Percentiles rank a stretch among this genome's conserved stretches.
Conservation (phyloP, 2,329 filamentous ascomycete species). For the Aspergillus sp. region DNA sequence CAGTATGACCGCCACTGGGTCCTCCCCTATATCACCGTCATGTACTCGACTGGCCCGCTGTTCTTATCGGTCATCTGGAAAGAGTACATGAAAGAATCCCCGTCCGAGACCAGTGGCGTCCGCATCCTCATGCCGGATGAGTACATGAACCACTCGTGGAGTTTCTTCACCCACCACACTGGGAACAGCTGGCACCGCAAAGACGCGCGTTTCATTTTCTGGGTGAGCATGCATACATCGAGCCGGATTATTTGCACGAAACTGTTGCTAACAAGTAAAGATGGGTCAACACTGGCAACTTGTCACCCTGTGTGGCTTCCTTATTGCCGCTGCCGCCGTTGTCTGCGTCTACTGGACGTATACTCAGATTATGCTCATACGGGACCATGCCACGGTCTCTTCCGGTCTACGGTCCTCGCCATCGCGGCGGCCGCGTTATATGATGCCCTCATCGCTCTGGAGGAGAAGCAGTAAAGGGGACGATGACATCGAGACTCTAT, state of each 20-base stretch:
- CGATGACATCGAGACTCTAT: conserved; percentile 39
- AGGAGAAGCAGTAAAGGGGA: conserved; percentile 37
- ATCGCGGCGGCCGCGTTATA: conserved; percentile 31
- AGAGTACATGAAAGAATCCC: conserved; percentile 60
- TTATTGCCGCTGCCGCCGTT: conserved; percentile 50
- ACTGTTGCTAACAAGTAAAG: conserved; percentile 12
- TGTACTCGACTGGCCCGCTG: conserved; percentile 74
- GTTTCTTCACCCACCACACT: conserved; percentile 67
- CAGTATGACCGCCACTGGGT: conserved; percentile 69
- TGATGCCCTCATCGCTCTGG: conserved; percentile 37
- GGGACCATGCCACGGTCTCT: conserved; percentile 27
- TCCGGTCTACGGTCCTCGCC: conserved; percentile 26
- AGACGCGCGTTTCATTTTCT: conserved; percentile 65
- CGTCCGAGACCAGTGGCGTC: conserved; percentile 51
- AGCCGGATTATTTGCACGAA: no score
- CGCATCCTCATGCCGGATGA: conserved; percentile 69
- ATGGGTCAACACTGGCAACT: conserved; percentile 59
- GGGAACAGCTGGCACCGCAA: conserved; percentile 66
- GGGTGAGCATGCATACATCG: conserved; percentile 22
- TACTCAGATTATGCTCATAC: conserved; percentile 44
- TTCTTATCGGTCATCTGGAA: conserved; percentile 76
- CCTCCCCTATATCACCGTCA: conserved; percentile 72
- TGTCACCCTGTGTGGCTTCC: conserved; percentile 53
- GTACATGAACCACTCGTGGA: conserved; percentile 67
- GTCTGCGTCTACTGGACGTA: conserved; percentile 53